Percentiles rank a stretch among this genome's conserved stretches.
phyloP scores from a whole-genome alignment of 2,329 filamentous ascomycete species.

The Hyphodiscus sp. region DNA sequence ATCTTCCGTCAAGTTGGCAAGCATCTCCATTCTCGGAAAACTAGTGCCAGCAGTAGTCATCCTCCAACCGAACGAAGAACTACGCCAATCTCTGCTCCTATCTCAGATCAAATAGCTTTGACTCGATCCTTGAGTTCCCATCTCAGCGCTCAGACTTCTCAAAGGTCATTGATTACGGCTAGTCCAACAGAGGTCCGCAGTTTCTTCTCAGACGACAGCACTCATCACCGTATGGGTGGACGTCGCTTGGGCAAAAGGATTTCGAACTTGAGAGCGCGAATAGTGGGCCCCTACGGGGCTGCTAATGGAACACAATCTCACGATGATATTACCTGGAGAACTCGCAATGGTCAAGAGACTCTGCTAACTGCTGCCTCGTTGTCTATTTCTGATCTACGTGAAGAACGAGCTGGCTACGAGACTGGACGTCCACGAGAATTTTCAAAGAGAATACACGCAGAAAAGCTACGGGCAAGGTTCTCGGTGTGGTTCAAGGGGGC shows the following conservation, averaged over 20 bases:
- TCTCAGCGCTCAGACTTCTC: slow-evolving; percentile 3
- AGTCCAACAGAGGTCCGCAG: slow-evolving; percentile 27
- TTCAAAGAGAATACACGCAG: slow-evolving; percentile 12
- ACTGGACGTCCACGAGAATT: slow-evolving; percentile 12
- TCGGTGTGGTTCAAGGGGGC: slow-evolving; percentile 25
- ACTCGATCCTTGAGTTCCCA: slow-evolving; percentile 8
- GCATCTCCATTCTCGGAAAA: slow-evolving; percentile 23
- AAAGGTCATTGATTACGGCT: slow-evolving; percentile 12
- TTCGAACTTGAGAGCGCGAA: slow-evolving; percentile 22
- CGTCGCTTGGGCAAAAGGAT: slow-evolving; percentile 20
- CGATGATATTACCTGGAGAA: slow-evolving; percentile 25
- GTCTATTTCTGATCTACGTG: slow-evolving; percentile 20
- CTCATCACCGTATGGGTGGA: slow-evolving; percentile 19
- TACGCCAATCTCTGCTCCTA: slow-evolving; percentile 3
- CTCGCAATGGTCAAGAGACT: slow-evolving; percentile 7
- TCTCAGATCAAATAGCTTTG: background rate
- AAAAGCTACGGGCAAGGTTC: slow-evolving; percentile 22
- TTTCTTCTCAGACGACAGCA: slow-evolving; percentile 35
- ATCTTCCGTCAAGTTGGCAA: slow-evolving; percentile 27
- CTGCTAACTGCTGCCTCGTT: slow-evolving; percentile 9
- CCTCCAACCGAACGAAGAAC: slow-evolving; percentile 2
- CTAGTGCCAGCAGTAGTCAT: slow-evolving; percentile 17
- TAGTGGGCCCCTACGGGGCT: slow-evolving; percentile 21
- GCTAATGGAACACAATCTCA: slow-evolving; percentile 22
- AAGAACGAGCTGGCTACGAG: slow-evolving; percentile 8